Evolutionary conservation across 352 stramenopile species (phyloP).

Genomic region (Globisporangium iwayamae): DNA sequence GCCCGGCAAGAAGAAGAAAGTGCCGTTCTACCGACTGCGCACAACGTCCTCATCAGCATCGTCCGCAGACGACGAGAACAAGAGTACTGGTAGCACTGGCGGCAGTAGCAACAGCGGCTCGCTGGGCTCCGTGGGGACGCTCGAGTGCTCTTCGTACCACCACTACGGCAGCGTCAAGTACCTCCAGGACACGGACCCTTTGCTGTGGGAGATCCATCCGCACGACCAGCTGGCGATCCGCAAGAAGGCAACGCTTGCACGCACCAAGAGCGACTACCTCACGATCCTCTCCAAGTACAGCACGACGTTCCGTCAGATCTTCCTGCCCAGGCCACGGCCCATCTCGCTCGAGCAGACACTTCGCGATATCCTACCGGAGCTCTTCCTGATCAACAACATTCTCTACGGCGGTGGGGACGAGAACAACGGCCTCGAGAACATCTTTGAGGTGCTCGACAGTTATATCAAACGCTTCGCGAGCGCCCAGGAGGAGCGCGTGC

Average conservation of each 20-base stretch:
- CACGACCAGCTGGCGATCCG: slow-evolving; percentile 68
- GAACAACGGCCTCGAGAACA: slow-evolving; percentile 68
- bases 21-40: slow-evolving; percentile 60
- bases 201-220: slow-evolving; percentile 85
- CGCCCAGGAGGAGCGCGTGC: slow-evolving; percentile 59
- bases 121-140: slow-evolving; percentile 13
- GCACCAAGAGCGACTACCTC: slow-evolving; percentile 58
- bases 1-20: slow-evolving; percentile 29
- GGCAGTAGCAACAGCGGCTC: slow-evolving; percentile 4
- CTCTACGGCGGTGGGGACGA: slow-evolving; percentile 66
- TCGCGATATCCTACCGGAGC: slow-evolving; percentile 67
- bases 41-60: slow-evolving; percentile 42
- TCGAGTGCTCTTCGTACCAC: slow-evolving; percentile 41
- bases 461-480: slow-evolving; percentile 68
- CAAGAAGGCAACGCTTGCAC: slow-evolving; percentile 55
- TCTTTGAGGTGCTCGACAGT: slow-evolving; percentile 73
- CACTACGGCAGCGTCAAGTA: slow-evolving; percentile 78
- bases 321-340: slow-evolving; percentile 57
- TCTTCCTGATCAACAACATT: slow-evolving; percentile 80
- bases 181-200: slow-evolving; percentile 68
- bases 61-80: slow-evolving; percentile 30
- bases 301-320: slow-evolving; percentile 65
- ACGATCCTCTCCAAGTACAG: slow-evolving; percentile 61
- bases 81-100: not conserved
- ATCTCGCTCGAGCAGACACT: slow-evolving; percentile 80